A percentile compares a stretch with the other conserved stretches of the same genome.
phyloP scores from a whole-genome alignment of 2,329 filamentous ascomycete species.

The Talaromyces sp. region DNA sequence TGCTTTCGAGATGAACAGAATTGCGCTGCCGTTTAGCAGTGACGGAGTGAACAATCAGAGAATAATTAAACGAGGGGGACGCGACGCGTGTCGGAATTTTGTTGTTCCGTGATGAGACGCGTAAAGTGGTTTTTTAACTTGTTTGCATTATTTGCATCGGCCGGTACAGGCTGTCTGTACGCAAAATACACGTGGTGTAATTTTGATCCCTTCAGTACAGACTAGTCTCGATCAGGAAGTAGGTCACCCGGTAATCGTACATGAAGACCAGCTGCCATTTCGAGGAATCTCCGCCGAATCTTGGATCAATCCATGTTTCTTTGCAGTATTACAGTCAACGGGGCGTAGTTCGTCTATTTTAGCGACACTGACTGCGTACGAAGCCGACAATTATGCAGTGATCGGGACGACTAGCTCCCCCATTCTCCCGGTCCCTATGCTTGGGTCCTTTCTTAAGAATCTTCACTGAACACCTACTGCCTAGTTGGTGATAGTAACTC shows the following conservation, averaged over 20 bases:
- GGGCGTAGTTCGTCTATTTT: background rate
- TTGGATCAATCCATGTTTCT: background rate
- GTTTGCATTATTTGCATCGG: background rate
- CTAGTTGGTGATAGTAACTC: background rate
- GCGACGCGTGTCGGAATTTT: conserved; percentile 19
- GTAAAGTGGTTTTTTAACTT: conserved; percentile 30
- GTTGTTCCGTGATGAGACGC: conserved; percentile 22
- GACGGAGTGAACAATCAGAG: background rate
- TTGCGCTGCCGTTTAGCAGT: too few relatives aligned
- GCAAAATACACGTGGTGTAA: background rate
- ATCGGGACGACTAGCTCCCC: background rate
- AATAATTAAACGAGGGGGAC: conserved; percentile 2
- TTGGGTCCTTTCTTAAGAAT: too few relatives aligned
- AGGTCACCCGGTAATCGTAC: background rate
- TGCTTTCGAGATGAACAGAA: background rate
- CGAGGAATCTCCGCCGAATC: background rate
- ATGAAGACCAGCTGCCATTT: conserved; percentile 1
- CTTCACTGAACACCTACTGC: background rate
- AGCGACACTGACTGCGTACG: background rate
- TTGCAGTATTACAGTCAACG: background rate
- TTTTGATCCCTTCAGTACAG: background rate
- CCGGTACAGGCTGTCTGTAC: background rate
- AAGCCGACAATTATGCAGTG: background rate
- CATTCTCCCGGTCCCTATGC: background rate
- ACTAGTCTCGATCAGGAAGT: background rate